Conservation (phyloP, 1,139 yeast genomes). For the Suhomyces kunorum region DNA sequence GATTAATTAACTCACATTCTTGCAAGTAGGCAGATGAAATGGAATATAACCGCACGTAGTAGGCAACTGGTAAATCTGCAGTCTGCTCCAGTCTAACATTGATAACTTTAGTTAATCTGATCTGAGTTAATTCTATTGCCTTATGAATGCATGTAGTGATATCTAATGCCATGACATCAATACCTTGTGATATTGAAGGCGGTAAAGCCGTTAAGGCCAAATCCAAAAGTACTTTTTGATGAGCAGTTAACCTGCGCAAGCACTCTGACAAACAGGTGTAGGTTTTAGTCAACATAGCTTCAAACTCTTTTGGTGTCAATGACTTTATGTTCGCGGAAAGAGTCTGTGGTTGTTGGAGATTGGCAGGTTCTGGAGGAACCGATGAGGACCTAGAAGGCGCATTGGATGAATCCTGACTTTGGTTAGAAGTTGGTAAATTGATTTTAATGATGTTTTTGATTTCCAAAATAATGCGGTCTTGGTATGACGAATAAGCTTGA, state of each 20-base stretch:
- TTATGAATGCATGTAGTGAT: conserved; percentile 60
- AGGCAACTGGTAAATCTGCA: conserved; percentile 53
- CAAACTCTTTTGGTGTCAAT: conserved; percentile 74
- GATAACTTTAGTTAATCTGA: conserved; percentile 74
- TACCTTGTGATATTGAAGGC: conserved; percentile 31
- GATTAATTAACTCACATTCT: conserved; percentile 85
- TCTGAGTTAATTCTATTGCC: conserved; percentile 73
- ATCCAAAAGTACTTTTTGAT: conserved; percentile 78
- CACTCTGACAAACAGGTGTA: conserved; percentile 71
- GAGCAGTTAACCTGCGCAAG: conserved; percentile 69
- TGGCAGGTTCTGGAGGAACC: conserved; percentile 25
- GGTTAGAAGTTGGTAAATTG: conserved; percentile 49
- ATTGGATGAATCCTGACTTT: conserved; percentile 22
- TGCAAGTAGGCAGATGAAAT: conserved; percentile 68
- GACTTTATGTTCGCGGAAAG: conserved; percentile 61
- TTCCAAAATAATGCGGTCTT: conserved; percentile 66
- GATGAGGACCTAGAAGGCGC: conserved; percentile 36
- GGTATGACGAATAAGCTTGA: conserved; percentile 65
- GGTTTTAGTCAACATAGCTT: conserved; percentile 62
- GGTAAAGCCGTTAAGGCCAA: conserved; percentile 61
- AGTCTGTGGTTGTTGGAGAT: conserved; percentile 10
- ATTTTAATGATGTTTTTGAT: conserved; percentile 70
- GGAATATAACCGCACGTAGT: conserved; percentile 66
- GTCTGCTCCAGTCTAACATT: conserved; percentile 76
- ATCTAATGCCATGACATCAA: conserved; percentile 62